phyloP scores from a whole-genome alignment of 495 filamentous ascomycete genomes.

The Hyaloscypha finlandica region DNA sequence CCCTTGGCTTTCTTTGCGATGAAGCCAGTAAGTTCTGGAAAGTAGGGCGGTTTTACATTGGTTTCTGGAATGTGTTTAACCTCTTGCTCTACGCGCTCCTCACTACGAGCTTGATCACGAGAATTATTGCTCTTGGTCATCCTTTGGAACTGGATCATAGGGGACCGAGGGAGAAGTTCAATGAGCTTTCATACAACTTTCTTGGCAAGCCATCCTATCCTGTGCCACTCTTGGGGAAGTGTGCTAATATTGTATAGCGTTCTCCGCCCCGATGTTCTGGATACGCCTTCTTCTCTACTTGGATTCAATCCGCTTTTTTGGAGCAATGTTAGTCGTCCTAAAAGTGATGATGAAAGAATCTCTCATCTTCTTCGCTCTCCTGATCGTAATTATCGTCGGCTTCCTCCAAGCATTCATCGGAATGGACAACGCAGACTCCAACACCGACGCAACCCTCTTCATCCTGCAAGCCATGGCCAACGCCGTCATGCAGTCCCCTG shows the following conservation, averaged over 20 bases:
- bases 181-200: conserved; percentile 88
- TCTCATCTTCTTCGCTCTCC: conserved; percentile 94
- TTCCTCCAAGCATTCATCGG: conserved; percentile 97
- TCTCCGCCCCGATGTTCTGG: conserved; percentile 97
- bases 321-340: conserved; percentile 93
- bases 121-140: conserved; percentile 75
- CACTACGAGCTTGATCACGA: conserved; percentile 70
- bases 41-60: conserved; percentile 81
- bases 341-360: conserved; percentile 99
- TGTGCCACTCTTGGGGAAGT: background rate
- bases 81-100: conserved; percentile 76
- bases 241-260: conserved; percentile 49
- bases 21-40: conserved; percentile 90
- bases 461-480: conserved; percentile 92
- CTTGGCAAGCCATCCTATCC: conserved; percentile 32
- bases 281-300: conserved; percentile 88
- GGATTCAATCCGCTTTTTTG: conserved; percentile 93
- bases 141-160: conserved; percentile 43
- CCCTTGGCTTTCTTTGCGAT: conserved; percentile 88
- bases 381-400: conserved; percentile 80
- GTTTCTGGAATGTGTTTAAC: conserved; percentile 97
- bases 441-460: conserved; percentile 55
- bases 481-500: conserved; percentile 83
- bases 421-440: conserved; percentile 76
- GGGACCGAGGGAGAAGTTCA: conserved; percentile 61